phyloP scores from a whole-genome alignment of 148 eudicot species.

The Silene uniflora region DNA sequence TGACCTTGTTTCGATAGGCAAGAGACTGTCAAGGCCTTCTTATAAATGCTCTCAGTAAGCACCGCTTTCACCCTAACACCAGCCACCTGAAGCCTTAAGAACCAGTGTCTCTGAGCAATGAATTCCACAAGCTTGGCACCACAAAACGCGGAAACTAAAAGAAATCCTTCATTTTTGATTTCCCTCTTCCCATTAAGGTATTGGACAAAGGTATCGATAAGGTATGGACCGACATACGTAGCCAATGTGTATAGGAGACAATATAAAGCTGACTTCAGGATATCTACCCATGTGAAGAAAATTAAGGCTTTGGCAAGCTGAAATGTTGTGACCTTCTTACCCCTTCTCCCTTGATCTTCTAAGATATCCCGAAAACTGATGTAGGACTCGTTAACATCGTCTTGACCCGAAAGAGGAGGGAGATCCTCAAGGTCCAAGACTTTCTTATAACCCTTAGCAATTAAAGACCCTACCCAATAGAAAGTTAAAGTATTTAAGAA shows the following conservation, averaged over 20 bases:
- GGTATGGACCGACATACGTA: slow-evolving; percentile 42
- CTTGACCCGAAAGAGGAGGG: slow-evolving; percentile 33
- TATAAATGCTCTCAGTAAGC: slow-evolving; percentile 36
- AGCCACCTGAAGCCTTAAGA: slow-evolving; percentile 33
- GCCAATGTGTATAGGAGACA: slow-evolving; percentile 29
- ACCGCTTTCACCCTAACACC: slow-evolving; percentile 39
- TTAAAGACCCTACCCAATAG: slow-evolving; percentile 37
- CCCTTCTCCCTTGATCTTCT: slow-evolving; percentile 16
- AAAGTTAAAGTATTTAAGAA: too few relatives aligned
- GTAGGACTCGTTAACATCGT: slow-evolving; percentile 31
- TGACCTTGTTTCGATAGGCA: slow-evolving; percentile 36
- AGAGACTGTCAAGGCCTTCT: slow-evolving; percentile 39
- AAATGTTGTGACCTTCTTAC: slow-evolving; percentile 21
- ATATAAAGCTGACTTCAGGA: slow-evolving; percentile 25
- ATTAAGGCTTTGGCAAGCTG: slow-evolving; percentile 32
- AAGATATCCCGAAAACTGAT: too few relatives aligned
- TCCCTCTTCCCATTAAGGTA: slow-evolving; percentile 36
- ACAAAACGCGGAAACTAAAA: slow-evolving; percentile 35
- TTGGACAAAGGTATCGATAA: slow-evolving; percentile 46
- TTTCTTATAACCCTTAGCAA: slow-evolving; percentile 35
- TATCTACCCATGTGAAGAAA: slow-evolving; percentile 32
- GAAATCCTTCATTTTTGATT: slow-evolving; percentile 27
- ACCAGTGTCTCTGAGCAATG: slow-evolving; percentile 37
- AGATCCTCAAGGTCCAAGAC: slow-evolving; percentile 41
- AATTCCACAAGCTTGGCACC: slow-evolving; percentile 38